Conservation (phyloP, 148 eudicot genomes). For the Persicaria tinctoria region DNA sequence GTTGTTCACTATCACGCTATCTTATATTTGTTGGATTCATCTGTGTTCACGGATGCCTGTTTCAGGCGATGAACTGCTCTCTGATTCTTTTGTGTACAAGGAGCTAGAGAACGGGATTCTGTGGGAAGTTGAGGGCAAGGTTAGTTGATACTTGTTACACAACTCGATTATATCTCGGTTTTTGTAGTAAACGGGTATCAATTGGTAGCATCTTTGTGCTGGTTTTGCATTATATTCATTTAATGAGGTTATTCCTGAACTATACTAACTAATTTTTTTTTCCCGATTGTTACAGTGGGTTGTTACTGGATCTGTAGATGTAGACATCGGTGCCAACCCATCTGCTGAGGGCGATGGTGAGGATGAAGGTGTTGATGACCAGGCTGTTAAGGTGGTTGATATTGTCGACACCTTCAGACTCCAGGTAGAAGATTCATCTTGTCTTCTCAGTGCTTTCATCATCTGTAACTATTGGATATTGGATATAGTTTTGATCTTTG, state of each 20-base stretch:
- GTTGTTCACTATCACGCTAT: not conserved
- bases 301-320: slow-evolving; percentile 57
- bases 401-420: slow-evolving; percentile 72
- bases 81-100: slow-evolving; percentile 76
- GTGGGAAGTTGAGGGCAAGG: slow-evolving; percentile 98
- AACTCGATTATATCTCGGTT: not conserved
- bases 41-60: not conserved
- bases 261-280: no score
- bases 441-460: not conserved
- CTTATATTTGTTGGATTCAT: not conserved
- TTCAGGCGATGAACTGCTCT: slow-evolving; percentile 82
- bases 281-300: slow-evolving; percentile 53
- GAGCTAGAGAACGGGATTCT: slow-evolving; percentile 60
- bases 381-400: slow-evolving; percentile 50
- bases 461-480: not conserved
- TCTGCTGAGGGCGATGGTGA: slow-evolving; percentile 85
- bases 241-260: no score
- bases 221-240: no score
- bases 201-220: no score
- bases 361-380: slow-evolving; percentile 63
- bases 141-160: not conserved
- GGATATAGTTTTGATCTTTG: not conserved
- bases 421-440: slow-evolving; percentile 28
- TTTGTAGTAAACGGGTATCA: not conserved
- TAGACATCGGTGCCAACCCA: slow-evolving; percentile 89